Conservation (phyloP, 106 monocot species). For the Amphibolis antarctica region DNA sequence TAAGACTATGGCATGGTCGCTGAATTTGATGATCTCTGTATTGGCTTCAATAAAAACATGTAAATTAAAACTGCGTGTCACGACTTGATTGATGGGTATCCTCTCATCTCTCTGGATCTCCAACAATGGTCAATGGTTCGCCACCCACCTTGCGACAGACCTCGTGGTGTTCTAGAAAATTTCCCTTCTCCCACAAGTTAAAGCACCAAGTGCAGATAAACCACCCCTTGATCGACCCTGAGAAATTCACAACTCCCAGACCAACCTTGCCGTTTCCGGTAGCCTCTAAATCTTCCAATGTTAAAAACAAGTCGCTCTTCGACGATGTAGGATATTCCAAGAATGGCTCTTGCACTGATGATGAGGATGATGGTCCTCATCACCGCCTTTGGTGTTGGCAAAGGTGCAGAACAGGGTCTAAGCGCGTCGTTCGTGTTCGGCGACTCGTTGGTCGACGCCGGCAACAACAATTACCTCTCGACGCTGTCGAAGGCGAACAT, state of each 20-base stretch:
- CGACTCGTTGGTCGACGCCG: slow-evolving; percentile 84
- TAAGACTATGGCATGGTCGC: no score
- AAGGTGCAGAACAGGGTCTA: not conserved
- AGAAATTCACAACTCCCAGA: slow-evolving; percentile 5
- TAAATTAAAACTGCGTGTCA: no score
- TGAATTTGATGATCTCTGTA: no score
- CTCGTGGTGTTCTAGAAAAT: not conserved
- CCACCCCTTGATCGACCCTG: no score
- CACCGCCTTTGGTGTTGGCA: not conserved
- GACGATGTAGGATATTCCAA: not conserved
- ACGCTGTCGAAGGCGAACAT: slow-evolving; percentile 68
- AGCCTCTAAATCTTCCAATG: no score
- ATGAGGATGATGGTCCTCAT: not conserved
- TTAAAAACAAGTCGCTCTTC: not conserved
- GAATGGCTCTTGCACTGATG: not conserved
- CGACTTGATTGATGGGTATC: no score
- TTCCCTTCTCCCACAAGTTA: not conserved
- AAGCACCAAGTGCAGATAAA: slow-evolving; percentile 4
- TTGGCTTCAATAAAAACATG: no score
- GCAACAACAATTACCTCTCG: slow-evolving; percentile 71
- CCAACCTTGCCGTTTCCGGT: not conserved
- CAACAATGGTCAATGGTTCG: not conserved
- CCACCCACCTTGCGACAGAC: not conserved
- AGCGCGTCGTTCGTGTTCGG: slow-evolving; percentile 69
- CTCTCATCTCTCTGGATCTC: no score